phyloP scores from a whole-genome alignment of 257 asterid genomes.

The Craterostigma plantagineum region DNA sequence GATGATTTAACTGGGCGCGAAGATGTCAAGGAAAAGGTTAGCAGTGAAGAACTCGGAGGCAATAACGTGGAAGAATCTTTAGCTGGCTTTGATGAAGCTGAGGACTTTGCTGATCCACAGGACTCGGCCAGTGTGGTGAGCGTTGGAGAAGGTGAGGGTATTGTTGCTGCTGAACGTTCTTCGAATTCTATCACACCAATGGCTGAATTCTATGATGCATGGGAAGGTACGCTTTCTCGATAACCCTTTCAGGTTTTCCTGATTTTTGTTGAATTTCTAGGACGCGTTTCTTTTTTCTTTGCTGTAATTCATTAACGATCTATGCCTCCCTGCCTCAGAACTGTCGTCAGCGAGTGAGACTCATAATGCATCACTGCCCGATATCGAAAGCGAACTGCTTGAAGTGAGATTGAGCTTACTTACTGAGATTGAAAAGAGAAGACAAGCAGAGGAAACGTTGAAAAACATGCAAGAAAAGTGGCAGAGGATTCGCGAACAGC shows the following conservation, averaged over 20 bases:
- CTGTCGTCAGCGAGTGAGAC: conserved; percentile 51
- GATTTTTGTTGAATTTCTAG: background rate
- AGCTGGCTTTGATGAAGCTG: conserved; percentile 17
- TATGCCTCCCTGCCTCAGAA: conserved; percentile 24
- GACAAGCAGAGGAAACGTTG: conserved; percentile 67
- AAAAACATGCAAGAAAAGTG: conserved; percentile 38
- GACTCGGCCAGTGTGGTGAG: conserved; percentile 47
- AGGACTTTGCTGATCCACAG: conserved; percentile 43
- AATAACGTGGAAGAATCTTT: conserved; percentile 7
- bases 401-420: conserved; percentile 55
- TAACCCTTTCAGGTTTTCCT: background rate
- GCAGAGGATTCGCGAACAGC: conserved; percentile 37
- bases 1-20: conserved; percentile 8
- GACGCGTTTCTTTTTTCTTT: background rate
- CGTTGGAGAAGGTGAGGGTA: conserved; percentile 39
- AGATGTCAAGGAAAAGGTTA: conserved; percentile 15
- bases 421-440: conserved; percentile 76
- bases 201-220: conserved; percentile 89
- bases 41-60: conserved; percentile 10
- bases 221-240: conserved; percentile 71
- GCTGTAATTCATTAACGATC: background rate
- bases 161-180: conserved; percentile 24
- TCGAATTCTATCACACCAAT: conserved; percentile 27
- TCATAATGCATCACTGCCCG: conserved; percentile 23
- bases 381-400: conserved; percentile 56